Base-by-base conservation (phyloP, 148 eudicot species). In the Cornus controversa region DNA sequence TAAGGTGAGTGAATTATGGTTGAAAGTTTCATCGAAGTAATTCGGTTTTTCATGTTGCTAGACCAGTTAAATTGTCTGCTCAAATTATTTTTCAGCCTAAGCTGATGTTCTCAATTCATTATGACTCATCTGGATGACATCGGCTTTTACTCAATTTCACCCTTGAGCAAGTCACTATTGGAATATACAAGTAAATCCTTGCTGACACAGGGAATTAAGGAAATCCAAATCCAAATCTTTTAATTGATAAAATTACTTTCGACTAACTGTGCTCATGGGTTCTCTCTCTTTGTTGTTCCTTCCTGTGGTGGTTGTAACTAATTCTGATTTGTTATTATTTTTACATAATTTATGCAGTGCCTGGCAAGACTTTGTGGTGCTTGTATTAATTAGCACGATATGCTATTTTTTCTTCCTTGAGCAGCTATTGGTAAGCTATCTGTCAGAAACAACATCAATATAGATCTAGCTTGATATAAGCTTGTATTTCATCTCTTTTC, bases 371-470 rank as follows among this genome's bases (percentile, higher is more conserved):
- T 95, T 95, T 71, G 93, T 91, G 81, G 96, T 93, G 84, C 93
- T 94, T 31, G 91, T 90, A 79, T 75, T 94, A 80, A 89, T 94
- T 69, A 90, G 97, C 87, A 87, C 96, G 65, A 85, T 94, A 72
- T 94, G 98, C 84, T 95, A 95, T 78, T 95, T 95, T 89, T 95
- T 95, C 87, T 95, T 89, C 81, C 90, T 95, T 37, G 98, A 93
- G 92, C 98, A 95, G 83, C 92, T 95, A 45, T 77, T 95, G 96
- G 98, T 95, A 82, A 77, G 87, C 72, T 24, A 2, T 78, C 69
- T 71, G 65, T 11, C 80, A 16, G 18, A 25, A 75, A 71, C 53
- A 42, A n/a, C 18, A 29, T 20, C 64, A 18, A 50, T 70, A 20
- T n/a, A n/a, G n/a, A 70, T 40, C 9, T 13, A 31, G 72, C 6